These are phyloP conservation scores for Pelargonium nanum DNA, from an alignment of 345 rosid genomes.

Conservation along the genomic window DNA sequence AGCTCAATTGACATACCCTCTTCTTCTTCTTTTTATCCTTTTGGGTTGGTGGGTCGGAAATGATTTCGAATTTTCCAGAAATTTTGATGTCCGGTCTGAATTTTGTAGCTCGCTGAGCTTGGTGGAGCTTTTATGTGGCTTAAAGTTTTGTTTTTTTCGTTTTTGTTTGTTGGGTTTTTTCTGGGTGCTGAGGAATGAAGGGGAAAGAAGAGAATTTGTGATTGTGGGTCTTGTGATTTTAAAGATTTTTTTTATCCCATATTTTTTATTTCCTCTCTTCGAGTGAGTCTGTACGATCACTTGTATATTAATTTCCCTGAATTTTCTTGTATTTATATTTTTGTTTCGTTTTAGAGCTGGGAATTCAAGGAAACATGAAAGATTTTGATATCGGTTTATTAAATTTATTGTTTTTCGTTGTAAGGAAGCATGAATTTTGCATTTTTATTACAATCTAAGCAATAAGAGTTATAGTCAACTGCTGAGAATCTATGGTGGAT, in stretches of 20 bases:
- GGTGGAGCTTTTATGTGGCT: not conserved
- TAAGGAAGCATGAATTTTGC: not conserved
- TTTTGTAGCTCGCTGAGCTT: not conserved
- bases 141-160: not conserved
- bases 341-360: not conserved
- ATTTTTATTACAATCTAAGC: not conserved
- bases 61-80: not conserved
- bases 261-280: not conserved
- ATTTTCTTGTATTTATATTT: not conserved
- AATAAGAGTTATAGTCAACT: not conserved
- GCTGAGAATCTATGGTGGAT: not conserved
- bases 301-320: not conserved
- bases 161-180: not conserved
- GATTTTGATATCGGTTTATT: not conserved
- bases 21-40: not conserved
- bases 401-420: not conserved
- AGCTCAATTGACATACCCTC: slow-evolving; percentile 13
- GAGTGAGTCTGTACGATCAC: not conserved
- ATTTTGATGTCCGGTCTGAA: not conserved
- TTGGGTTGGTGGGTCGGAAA: slow-evolving; percentile 4
- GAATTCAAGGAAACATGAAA: not conserved
- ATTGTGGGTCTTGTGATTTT: not conserved
- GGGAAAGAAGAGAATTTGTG: not conserved
- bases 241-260: not conserved
- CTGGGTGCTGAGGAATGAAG: not conserved